These are phyloP conservation scores for Trematosphaeria pertusa DNA, from an alignment of 2,329 filamentous ascomycete genomes.

Conservation along the genomic window DNA sequence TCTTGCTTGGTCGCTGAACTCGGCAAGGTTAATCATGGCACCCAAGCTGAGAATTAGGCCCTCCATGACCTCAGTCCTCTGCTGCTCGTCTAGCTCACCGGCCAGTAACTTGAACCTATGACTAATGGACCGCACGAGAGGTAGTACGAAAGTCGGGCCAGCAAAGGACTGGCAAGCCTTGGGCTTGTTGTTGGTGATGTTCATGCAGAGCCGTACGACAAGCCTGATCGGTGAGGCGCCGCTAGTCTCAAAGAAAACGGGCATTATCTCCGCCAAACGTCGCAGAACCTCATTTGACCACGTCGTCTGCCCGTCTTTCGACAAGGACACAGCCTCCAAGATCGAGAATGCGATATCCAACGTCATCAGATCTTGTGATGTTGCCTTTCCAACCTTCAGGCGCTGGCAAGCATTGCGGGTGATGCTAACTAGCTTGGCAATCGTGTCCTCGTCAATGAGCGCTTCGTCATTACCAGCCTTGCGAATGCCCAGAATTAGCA, in stretches of 20 bases:
- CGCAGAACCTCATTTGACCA: constrained; percentile 58
- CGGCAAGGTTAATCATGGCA: constrained; percentile 85
- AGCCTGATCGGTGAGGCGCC: constrained; percentile 45
- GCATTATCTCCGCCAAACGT: constrained; percentile 57
- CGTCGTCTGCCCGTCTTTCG: constrained; percentile 44
- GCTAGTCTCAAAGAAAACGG: constrained; percentile 33
- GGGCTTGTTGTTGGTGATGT: constrained; percentile 82
- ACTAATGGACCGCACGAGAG: constrained; percentile 41
- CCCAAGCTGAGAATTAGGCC: constrained; percentile 79
- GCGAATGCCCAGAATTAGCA: constrained; percentile 61
- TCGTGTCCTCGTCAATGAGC: constrained; percentile 50
- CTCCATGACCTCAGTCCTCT: constrained; percentile 65
- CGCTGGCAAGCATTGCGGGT: constrained; percentile 31
- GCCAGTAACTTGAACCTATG: constrained; percentile 31
- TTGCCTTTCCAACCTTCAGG: constrained; percentile 19
- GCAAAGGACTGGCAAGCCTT: constrained; percentile 74
- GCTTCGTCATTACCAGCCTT: constrained; percentile 57
- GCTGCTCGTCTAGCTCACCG: constrained; percentile 53
- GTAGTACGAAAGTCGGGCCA: constrained; percentile 57
- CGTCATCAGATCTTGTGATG: constrained; percentile 25
- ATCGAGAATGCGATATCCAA: constrained; percentile 57
- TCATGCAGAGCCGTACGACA: constrained; percentile 76
- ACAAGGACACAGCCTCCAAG: constrained; percentile 59
- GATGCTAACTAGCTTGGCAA: constrained; percentile 54
- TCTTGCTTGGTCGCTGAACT: constrained; percentile 71